Conservation (phyloP, 768 basidiomycete species). For the Suillus variegatus region DNA sequence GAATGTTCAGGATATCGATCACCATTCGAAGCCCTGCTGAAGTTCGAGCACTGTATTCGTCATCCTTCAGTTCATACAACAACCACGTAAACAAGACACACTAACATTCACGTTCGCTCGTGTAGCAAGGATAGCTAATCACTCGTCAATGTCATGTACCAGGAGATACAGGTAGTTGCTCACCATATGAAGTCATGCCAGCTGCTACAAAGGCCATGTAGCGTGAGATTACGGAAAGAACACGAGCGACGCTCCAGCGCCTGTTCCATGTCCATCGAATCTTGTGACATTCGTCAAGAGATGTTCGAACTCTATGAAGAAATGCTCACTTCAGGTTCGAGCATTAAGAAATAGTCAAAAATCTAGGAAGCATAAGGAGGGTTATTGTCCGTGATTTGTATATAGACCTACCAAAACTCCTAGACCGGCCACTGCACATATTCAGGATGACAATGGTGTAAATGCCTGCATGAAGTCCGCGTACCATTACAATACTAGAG, state of each 20-base stretch:
- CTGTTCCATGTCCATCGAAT: conserved; percentile 9
- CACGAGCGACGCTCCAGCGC: conserved; percentile 2
- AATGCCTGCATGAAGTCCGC: background rate
- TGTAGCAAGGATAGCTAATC: background rate
- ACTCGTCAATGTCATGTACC: background rate
- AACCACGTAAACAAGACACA: background rate
- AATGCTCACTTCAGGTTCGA: background rate
- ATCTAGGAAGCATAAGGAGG: background rate
- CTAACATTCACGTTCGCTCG: background rate
- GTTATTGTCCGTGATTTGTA: background rate
- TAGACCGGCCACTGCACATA: background rate
- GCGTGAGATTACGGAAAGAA: conserved; percentile 9
- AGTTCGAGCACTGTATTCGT: background rate
- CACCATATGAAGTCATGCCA: conserved; percentile 11
- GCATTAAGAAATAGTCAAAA: conserved; percentile 1
- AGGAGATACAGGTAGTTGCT: background rate
- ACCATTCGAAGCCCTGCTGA: background rate
- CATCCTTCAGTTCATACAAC: background rate
- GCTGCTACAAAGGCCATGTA: conserved; percentile 9
- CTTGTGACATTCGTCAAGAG: background rate
- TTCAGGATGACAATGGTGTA: background rate
- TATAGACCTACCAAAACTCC: conserved; percentile 1
- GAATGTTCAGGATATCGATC: background rate
- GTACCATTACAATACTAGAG: conserved; percentile 3
- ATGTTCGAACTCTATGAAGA: background rate